A percentile compares a stretch with the other conserved stretches of the same genome.
Conservation (phyloP, 2,329 filamentous ascomycete species). For the Exserohilum rostratum region DNA sequence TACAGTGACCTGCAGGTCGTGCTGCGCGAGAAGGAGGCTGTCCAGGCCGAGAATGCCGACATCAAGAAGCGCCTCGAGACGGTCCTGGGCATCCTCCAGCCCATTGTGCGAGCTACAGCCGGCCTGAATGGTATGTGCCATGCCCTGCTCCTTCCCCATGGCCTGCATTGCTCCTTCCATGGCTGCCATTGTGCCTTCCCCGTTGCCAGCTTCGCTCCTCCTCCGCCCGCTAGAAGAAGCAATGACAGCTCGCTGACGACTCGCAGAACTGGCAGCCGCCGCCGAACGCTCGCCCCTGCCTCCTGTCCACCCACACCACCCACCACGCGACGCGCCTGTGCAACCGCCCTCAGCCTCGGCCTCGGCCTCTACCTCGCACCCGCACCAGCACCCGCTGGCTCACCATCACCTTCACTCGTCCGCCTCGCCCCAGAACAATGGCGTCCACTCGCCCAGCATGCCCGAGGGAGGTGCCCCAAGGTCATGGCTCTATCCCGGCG, state of each 20-base stretch:
- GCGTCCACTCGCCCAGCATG: conserved; percentile 33
- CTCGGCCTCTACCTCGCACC: conserved; percentile 12
- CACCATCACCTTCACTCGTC: conserved; percentile 23
- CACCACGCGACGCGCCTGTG: conserved; percentile 16
- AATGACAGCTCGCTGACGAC: conserved; percentile 12
- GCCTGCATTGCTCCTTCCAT: too few species aligned
- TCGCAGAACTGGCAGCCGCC: conserved; percentile 55
- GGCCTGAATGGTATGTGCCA: conserved; percentile 52
- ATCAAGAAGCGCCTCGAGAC: conserved; percentile 71
- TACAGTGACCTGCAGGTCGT: conserved; percentile 82
- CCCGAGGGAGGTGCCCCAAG: conserved; percentile 27
- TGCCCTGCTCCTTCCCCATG: too few species aligned
- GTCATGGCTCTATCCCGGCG: conserved; percentile 40
- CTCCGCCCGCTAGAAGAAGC: not conserved
- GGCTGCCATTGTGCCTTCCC: too few species aligned
- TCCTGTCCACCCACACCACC: conserved; percentile 36
- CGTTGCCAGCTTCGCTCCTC: too few species aligned
- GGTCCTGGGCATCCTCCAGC: conserved; percentile 69
- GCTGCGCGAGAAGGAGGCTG: conserved; percentile 74
- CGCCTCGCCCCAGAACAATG: conserved; percentile 28
- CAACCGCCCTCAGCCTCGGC: conserved; percentile 3
- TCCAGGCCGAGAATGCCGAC: conserved; percentile 80
- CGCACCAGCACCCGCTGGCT: conserved; percentile 34
- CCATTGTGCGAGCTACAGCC: conserved; percentile 56
- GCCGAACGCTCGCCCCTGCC: conserved; percentile 55